Evolutionary conservation across 495 filamentous ascomycete genomes (phyloP).

Genomic region (Hypoxylon lenormandii): DNA sequence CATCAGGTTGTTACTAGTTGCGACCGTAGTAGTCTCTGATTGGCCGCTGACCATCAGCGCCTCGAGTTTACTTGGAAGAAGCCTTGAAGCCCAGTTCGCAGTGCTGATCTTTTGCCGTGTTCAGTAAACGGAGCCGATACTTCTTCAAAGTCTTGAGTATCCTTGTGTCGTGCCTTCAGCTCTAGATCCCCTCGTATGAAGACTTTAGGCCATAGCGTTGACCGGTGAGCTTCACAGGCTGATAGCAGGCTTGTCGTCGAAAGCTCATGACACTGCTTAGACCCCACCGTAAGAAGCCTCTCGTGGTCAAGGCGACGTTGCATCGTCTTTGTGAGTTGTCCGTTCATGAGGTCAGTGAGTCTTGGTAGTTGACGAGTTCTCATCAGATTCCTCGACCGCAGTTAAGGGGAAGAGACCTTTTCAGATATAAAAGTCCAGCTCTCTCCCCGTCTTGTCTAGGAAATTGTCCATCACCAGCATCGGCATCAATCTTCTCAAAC

Average conservation of each 20-base stretch:
- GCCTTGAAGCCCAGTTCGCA: slow-evolving; percentile 19
- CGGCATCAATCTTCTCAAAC: slow-evolving; percentile 24
- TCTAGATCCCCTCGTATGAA: not conserved
- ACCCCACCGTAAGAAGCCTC: slow-evolving; percentile 1
- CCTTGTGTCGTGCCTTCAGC: slow-evolving; percentile 27
- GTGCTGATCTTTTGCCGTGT: slow-evolving; percentile 33
- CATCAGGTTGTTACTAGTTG: slow-evolving; percentile 20
- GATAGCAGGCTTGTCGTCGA: not conserved
- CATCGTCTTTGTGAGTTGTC: slow-evolving; percentile 16
- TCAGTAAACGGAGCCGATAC: slow-evolving; percentile 17
- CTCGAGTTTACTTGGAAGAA: slow-evolving; percentile 20
- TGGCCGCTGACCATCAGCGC: slow-evolving; percentile 5
- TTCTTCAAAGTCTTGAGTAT: slow-evolving; percentile 7
- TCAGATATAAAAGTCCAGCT: slow-evolving; percentile 44
- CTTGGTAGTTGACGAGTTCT: slow-evolving; percentile 16
- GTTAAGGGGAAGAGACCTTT: not conserved
- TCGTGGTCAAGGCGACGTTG: slow-evolving; percentile 25
- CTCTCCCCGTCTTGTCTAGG: slow-evolving; percentile 27
- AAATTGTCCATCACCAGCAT: slow-evolving; percentile 34
- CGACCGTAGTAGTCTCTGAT: slow-evolving; percentile 27
- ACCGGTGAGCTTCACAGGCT: not conserved
- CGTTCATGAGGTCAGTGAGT: slow-evolving; percentile 1
- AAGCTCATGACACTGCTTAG: not conserved
- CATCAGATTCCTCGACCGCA: not conserved
- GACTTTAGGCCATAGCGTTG: slow-evolving; percentile 6